Evolutionary conservation across 768 basidiomycete genomes (phyloP).

Genomic region (Pulveroboletus frians): DNA sequence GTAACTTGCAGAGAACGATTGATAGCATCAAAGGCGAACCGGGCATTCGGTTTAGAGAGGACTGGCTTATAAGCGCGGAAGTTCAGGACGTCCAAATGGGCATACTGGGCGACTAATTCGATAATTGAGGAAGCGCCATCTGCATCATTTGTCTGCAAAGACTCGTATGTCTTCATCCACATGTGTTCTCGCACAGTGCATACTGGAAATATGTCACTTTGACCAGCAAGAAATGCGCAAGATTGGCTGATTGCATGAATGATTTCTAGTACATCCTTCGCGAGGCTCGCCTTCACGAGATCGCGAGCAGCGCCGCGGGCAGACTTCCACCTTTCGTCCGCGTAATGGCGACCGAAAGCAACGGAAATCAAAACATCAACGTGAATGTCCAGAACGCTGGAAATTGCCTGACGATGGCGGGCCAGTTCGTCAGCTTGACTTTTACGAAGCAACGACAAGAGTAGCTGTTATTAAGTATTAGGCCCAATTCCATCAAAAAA

Average conservation of each 20-base stretch:
- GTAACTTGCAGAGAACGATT: constrained; percentile 56
- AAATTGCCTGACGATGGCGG: constrained; percentile 28
- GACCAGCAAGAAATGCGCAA: constrained; percentile 30
- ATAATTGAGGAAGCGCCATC: constrained; percentile 58
- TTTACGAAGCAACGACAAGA: constrained; percentile 32
- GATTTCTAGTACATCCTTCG: constrained; percentile 33
- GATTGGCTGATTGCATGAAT: constrained; percentile 29
- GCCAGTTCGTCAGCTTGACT: constrained; percentile 25
- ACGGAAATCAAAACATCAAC: constrained; percentile 41
- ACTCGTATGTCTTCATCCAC: constrained; percentile 66
- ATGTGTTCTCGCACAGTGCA: constrained; percentile 49
- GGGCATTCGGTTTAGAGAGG: constrained; percentile 29
- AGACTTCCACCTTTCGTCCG: constrained; percentile 37
- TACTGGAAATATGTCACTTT: constrained; percentile 27
- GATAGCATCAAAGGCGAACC: constrained; percentile 45
- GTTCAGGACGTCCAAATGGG: constrained; percentile 63
- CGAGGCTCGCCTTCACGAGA: constrained; percentile 35
- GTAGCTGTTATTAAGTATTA: constrained; percentile 25
- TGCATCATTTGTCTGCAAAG: constrained; percentile 52
- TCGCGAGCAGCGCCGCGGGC: constrained; percentile 39
- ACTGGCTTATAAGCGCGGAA: constrained; percentile 43
- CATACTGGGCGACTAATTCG: constrained; percentile 48
- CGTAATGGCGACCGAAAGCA: constrained; percentile 39
- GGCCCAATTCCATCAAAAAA: constrained; percentile 1
- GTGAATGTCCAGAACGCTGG: constrained; percentile 47